Conservation (phyloP, 129 eudicot species). For the Rutidosis leptorrhynchoides region DNA sequence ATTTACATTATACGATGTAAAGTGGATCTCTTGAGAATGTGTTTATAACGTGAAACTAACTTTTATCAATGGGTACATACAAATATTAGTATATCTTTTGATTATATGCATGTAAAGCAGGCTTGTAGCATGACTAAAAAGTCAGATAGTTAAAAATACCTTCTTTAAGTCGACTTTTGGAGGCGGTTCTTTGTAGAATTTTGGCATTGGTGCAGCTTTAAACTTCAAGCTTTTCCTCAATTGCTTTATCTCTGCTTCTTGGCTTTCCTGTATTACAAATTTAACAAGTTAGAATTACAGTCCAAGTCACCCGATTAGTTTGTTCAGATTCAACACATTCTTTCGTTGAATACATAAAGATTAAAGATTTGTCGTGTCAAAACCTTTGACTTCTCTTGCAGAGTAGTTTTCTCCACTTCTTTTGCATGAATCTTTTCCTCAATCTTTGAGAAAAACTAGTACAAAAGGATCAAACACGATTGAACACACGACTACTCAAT, state of each 20-base stretch:
- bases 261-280: conserved; percentile 61
- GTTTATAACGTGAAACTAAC: not conserved
- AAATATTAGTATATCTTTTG: not conserved
- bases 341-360: conserved; percentile 4
- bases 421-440: conserved; percentile 44
- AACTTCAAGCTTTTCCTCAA: conserved; percentile 61
- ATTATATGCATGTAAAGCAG: not conserved
- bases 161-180: conserved; percentile 41
- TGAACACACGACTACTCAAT: not conserved
- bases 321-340: not conserved
- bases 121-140: not conserved
- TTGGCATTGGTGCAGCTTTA: conserved; percentile 47
- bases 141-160: conserved; percentile 21
- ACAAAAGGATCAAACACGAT: conserved; percentile 12
- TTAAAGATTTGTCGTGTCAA: conserved; percentile 7
- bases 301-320: not conserved
- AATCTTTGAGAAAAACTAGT: conserved; percentile 73
- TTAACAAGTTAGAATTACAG: conserved; percentile 3
- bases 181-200: conserved; percentile 42
- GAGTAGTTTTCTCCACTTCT: conserved; percentile 37
- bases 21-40: not conserved
- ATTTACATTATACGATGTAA: not conserved
- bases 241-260: conserved; percentile 81
- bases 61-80: not conserved
- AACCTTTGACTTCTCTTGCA: conserved; percentile 81